Conservation (phyloP, 1,284 basidiomycete species). For the Flammula alnicola region DNA sequence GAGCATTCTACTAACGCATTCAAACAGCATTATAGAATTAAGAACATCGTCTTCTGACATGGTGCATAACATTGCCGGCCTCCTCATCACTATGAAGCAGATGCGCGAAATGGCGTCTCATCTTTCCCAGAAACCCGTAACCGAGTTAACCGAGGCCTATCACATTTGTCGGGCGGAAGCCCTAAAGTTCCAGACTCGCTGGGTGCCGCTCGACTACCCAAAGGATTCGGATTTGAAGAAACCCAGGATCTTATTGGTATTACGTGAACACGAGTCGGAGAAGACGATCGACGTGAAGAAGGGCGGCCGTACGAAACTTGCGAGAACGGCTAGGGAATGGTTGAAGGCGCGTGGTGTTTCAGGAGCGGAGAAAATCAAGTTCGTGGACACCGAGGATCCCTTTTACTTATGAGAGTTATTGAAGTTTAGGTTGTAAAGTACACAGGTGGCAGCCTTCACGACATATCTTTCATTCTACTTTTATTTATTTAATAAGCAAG, state of each 20-base stretch:
- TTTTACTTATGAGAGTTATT: too few species aligned
- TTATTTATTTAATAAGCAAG: too few species aligned
- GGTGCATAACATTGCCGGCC: too few species aligned
- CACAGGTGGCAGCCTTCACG: too few species aligned
- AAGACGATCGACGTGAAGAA: background rate
- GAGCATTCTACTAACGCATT: too few species aligned
- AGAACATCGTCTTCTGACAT: too few species aligned
- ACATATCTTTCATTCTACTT: too few species aligned
- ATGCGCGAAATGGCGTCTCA: background rate
- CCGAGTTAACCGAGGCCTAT: background rate
- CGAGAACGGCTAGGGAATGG: background rate
- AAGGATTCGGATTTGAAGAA: background rate
- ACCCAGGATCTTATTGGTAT: background rate
- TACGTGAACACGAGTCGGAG: background rate
- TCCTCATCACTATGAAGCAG: background rate
- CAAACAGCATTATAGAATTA: too few species aligned
- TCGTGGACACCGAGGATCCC: background rate
- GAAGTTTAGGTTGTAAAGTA: too few species aligned
- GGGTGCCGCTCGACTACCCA: background rate
- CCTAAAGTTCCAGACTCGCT: background rate
- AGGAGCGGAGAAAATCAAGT: background rate
- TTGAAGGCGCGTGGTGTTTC: background rate
- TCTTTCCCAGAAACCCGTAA: background rate
- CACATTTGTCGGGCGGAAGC: background rate
- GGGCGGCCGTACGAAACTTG: background rate